phyloP scores from a whole-genome alignment of 192 early-diverging fungal genomes.

The Phycomyces nitens region DNA sequence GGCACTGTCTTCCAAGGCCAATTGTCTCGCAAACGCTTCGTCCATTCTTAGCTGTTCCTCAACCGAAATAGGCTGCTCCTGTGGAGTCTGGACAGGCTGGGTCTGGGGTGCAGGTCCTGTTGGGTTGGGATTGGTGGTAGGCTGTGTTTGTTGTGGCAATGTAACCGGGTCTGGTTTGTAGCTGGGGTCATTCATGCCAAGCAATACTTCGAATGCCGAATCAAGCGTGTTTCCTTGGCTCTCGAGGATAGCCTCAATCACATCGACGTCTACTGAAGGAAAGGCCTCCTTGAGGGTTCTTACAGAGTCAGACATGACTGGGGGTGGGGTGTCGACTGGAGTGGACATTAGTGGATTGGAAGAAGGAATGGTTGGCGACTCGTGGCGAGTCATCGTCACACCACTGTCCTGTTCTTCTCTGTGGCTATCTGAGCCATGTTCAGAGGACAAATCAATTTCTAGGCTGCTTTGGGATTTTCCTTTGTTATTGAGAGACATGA shows the following conservation, averaged over 20 bases:
- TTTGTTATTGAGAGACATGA: too few species aligned
- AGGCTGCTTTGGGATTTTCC: too few species aligned
- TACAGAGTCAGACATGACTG: background rate
- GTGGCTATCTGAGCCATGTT: too few species aligned
- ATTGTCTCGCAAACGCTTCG: constrained; percentile 47
- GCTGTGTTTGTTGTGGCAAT: background rate
- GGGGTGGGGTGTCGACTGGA: background rate
- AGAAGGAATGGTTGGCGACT: too few species aligned
- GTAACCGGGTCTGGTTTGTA: constrained; percentile 35
- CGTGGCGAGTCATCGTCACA: too few species aligned
- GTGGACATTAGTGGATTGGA: too few species aligned
- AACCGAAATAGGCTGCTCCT: constrained; percentile 19
- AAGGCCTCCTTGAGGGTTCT: constrained; percentile 44
- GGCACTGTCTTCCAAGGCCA: constrained; percentile 43
- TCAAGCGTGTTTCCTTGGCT: constrained; percentile 44
- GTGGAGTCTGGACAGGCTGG: background rate
- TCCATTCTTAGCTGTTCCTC: constrained; percentile 40
- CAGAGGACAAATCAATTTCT: too few species aligned
- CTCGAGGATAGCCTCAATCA: constrained; percentile 45
- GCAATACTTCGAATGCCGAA: constrained; percentile 42
- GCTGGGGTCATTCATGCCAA: constrained; percentile 50
- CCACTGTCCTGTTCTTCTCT: too few species aligned
- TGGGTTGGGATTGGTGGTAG: background rate
- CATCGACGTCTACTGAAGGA: constrained; percentile 45
- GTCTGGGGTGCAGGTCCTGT: background rate